Percentiles rank a stretch among this genome's conserved stretches.
Conservation (phyloP, 345 rosid species). For the Salix purpurea region DNA sequence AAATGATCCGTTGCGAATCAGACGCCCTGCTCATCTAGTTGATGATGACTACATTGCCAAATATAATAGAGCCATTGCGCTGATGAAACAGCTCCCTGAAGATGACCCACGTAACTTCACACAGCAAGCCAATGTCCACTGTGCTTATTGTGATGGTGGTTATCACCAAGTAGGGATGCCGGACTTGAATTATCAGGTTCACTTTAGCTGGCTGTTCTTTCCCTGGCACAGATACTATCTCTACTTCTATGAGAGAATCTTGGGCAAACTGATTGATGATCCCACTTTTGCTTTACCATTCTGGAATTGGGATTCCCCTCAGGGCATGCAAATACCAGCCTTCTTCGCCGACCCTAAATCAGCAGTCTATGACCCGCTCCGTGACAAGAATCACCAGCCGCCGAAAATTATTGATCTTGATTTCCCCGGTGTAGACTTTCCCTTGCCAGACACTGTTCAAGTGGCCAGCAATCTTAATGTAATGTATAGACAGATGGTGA, state of each 20-base stretch:
- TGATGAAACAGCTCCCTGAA: slow-evolving; percentile 55
- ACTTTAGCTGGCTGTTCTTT: slow-evolving; percentile 56
- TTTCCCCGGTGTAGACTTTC: slow-evolving; percentile 21
- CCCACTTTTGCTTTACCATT: slow-evolving; percentile 54
- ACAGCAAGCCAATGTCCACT: slow-evolving; percentile 59
- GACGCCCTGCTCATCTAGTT: slow-evolving; percentile 50
- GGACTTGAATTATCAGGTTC: slow-evolving; percentile 45
- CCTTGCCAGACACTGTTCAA: slow-evolving; percentile 8
- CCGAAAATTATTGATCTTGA: slow-evolving; percentile 45
- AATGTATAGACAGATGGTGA: slow-evolving; percentile 65
- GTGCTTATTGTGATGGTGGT: slow-evolving; percentile 63
- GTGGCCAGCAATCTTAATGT: slow-evolving; percentile 35
- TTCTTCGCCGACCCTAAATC: slow-evolving; percentile 39
- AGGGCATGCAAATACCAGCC: slow-evolving; percentile 54
- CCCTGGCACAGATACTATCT: slow-evolving; percentile 61
- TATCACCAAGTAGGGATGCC: slow-evolving; percentile 53
- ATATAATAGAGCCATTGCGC: slow-evolving; percentile 40
- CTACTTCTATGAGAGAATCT: slow-evolving; percentile 50
- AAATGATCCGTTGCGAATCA: slow-evolving; percentile 20
- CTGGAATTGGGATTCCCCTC: slow-evolving; percentile 63
- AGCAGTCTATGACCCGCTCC: slow-evolving; percentile 35
- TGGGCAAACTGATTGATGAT: slow-evolving; percentile 51
- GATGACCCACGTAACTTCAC: slow-evolving; percentile 55
- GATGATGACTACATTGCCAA: slow-evolving; percentile 36
- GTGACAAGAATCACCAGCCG: slow-evolving; percentile 36